Base-by-base conservation (phyloP, 225 moss, liverwort and hornwort genomes). In the Physcomitrellopsis africana region DNA sequence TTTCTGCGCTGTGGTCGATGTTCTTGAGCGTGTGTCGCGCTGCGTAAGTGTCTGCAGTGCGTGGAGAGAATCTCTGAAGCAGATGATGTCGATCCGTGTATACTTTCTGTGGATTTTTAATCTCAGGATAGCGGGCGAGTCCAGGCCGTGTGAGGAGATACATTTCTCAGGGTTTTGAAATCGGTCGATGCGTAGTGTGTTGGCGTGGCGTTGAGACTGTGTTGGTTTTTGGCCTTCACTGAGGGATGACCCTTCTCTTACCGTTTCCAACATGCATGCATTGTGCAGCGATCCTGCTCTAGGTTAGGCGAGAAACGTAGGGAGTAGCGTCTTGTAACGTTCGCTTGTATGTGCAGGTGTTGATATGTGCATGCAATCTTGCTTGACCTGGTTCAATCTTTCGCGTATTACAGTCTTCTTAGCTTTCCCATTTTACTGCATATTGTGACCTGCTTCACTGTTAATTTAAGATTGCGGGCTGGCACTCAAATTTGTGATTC, bases 341-440 rank as follows among this genome's bases (percentile, higher is more conserved):
- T 47, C 61, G 41, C 11, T 73, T 46, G 26, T 27, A 56, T 45
- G 75, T 29, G 66, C 10, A 75, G 12, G 61, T 29, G 41, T 51
- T 41, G 32, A 13, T 44, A 37, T 19, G 32, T 32, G 1, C 19
- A 13, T 19, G 8, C 15, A 13, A 56, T 6, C 45, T 70, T 56
- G 22, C 29, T 68, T 70, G 23, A 43, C 16, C 57, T 57, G 24
- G 70, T 45, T 11, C 53, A 58, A 9, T 32, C 26, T 1, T 9
- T 37, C 18, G 19, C 6, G 17, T 57, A 24, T 42, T 23, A 9
- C 0, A 27, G 59, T 37, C 58, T 12, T 48, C 14, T 0, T 11
- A 52, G 20, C 13, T 49, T 37, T 48, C 27, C 60, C 32, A 32
- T 11, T 54, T 46, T 15, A 22, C 45, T 56, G 65, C 10, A 5